Base-by-base conservation (phyloP, 2,329 filamentous ascomycete species). In the Aspergillus alliaceus region DNA sequence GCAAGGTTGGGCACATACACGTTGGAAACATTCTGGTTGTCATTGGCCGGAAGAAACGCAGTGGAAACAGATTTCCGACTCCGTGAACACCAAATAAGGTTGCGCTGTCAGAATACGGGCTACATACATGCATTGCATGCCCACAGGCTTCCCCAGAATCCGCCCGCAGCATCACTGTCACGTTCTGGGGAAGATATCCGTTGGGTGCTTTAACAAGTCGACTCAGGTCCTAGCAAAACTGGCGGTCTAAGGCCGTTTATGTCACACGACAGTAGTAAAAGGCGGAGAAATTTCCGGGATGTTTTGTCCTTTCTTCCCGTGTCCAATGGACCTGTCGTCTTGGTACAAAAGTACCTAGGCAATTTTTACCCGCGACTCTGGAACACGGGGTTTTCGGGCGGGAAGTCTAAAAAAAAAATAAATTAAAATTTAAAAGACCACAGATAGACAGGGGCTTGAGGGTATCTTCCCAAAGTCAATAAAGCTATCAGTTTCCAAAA, bases 61-160 rank as follows among this genome's bases (percentile, higher is more conserved):
- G 34, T 52, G 49, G 49, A 52, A 52, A 52, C 49, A 29, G 32
- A 40, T 39, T 52, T 52, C 49, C 49, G 49, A 18, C n/a, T 48
- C n/a, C 18, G 6, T 48, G 44, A 48, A 48, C n/a, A 12, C 32
- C 44, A 32, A 48, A 48, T 48, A 22, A 32, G 44, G 44, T 47
- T 31, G 44, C 44, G 18, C 44, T 11, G 24, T 27, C 44, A 25
- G 44, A 31, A 48, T 31, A 48, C 44, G 29, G 22, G 27, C 44
- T 48, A 48, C 29, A 7, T 31, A 48, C 27, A 6, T 48, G 44
- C 44, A 48, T 48, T 48, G 27, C 44, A 48, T 48, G 27, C 6
- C 27, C n/a, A 32, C 44, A 48, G 29, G 29, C 44, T 48, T 15
- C 44, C 44, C 44, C 44, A 18, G 44, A 48, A 48, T 48, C 29